These are phyloP conservation scores for Pleurotus ostreatus DNA, from an alignment of 768 basidiomycete species.

Conservation along the genomic window DNA sequence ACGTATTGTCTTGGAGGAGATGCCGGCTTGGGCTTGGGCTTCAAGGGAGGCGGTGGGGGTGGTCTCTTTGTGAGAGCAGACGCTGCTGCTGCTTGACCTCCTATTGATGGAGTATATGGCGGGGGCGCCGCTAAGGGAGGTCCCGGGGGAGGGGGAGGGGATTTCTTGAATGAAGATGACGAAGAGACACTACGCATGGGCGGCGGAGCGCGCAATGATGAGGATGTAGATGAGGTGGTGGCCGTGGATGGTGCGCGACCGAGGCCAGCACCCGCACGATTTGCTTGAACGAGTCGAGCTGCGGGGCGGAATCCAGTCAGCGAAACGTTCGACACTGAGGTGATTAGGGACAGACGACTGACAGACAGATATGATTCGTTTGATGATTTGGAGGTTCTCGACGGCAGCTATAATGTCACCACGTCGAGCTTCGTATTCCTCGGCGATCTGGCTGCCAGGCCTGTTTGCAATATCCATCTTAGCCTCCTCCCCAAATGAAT, in stretches of 20 bases:
- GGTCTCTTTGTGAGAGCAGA: conserved; percentile 58
- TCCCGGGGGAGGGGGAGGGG: conserved; percentile 50
- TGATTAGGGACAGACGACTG: conserved; percentile 23
- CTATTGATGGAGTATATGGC: conserved; percentile 24
- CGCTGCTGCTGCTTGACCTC: conserved; percentile 26
- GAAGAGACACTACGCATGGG: conserved; percentile 39
- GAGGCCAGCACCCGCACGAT: conserved; percentile 29
- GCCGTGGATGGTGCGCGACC: conserved; percentile 32
- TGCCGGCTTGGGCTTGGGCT: conserved; percentile 74
- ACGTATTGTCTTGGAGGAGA: conserved; percentile 68
- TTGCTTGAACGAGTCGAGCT: conserved; percentile 70
- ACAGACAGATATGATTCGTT: conserved; percentile 86
- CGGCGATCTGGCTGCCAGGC: conserved; percentile 64
- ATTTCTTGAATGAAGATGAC: conserved; percentile 40
- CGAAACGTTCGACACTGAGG: neutral
- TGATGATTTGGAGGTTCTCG: conserved; percentile 77
- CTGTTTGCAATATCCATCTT: conserved; percentile 72
- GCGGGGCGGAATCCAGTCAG: neutral
- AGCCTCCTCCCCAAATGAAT: conserved; percentile 72
- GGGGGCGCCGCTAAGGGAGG: conserved; percentile 30
- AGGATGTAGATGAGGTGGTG: conserved; percentile 16
- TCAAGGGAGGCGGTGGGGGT: conserved; percentile 89
- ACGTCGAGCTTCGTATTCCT: conserved; percentile 76
- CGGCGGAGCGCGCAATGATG: conserved; percentile 28
- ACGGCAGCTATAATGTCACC: conserved; percentile 78